phyloP scores from a whole-genome alignment of 257 asterid genomes.

The Nicotiana undulata region DNA sequence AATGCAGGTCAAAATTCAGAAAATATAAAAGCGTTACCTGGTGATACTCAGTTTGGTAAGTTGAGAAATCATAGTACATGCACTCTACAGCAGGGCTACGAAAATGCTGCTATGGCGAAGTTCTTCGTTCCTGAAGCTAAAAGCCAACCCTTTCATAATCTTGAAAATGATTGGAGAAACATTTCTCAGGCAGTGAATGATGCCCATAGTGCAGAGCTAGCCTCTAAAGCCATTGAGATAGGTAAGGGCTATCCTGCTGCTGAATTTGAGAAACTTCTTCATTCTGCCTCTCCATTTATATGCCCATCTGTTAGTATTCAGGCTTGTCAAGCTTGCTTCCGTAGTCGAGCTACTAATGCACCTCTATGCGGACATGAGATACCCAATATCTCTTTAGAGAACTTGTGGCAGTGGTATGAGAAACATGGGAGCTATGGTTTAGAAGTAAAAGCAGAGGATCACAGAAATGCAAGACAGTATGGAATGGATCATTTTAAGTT shows the following conservation, averaged over 20 bases:
- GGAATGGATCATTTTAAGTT: conserved; percentile 10
- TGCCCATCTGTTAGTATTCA: conserved; percentile 2
- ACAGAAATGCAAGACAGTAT: not conserved
- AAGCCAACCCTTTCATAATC: not conserved
- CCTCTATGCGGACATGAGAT: conserved; percentile 14
- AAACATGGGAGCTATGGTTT: conserved; percentile 22
- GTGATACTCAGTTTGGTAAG: conserved; percentile 7
- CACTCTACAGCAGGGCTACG: not conserved
- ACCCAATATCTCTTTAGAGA: conserved; percentile 17
- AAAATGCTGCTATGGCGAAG: conserved; percentile 1
- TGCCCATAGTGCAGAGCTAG: conserved; percentile 14
- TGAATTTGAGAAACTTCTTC: conserved; percentile 19
- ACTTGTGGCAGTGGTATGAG: conserved; percentile 29
- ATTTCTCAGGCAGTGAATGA: conserved; percentile 15
- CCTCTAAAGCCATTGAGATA: conserved; percentile 14
- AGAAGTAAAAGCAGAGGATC: conserved; percentile 24
- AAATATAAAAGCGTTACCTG: not conserved
- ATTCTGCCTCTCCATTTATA: conserved; percentile 21
- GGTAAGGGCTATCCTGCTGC: conserved; percentile 18
- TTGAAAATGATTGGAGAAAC: conserved; percentile 5
- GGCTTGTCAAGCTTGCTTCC: conserved; percentile 4
- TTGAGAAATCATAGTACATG: not conserved
- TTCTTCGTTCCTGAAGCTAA: conserved; percentile 6
- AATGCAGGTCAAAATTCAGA: not conserved
- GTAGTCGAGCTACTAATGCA: not conserved